Conservation (phyloP, 2,329 filamentous ascomycete species). For the Shiraia bambusicola region DNA sequence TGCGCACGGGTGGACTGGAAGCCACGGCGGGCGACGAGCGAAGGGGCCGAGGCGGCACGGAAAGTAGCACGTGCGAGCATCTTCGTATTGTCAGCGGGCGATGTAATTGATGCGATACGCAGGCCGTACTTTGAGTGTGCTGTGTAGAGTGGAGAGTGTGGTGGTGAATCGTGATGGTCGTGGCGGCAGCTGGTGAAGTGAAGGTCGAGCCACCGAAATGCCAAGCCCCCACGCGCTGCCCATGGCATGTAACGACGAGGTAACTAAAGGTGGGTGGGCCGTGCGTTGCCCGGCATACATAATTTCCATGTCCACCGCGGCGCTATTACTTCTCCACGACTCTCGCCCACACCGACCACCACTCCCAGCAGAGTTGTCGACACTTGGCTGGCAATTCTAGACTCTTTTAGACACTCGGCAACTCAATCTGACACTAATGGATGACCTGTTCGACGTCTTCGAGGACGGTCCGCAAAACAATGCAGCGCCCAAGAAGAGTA, state of each 20-base stretch:
- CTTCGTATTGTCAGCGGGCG: conserved; percentile 52
- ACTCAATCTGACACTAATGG: conserved; percentile 32
- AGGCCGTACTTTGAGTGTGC: conserved; percentile 33
- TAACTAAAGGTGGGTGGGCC: too few species aligned
- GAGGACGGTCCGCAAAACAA: conserved; percentile 38
- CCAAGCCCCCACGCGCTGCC: too few species aligned
- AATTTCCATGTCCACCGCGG: background rate
- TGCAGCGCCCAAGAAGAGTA: conserved; percentile 57
- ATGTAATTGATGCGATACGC: conserved; percentile 26
- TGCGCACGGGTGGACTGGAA: conserved; percentile 90
- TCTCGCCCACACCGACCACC: too few species aligned
- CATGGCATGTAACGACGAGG: too few species aligned
- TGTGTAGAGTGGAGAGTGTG: conserved; percentile 27
- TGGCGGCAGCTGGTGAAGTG: background rate
- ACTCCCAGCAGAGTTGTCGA: too few species aligned
- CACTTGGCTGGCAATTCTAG: too few species aligned
- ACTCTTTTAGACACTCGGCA: too few species aligned
- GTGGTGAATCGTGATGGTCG: conserved; percentile 13
- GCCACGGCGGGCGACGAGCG: conserved; percentile 79
- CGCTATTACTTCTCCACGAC: background rate
- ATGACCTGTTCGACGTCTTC: conserved; percentile 51
- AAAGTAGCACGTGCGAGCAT: conserved; percentile 73
- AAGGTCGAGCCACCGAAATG: too few species aligned
- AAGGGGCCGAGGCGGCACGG: conserved; percentile 62
- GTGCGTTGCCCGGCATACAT: too few species aligned